A percentile compares a stretch with the other conserved stretches of the same genome.
Conservation (phyloP, 768 basidiomycete genomes). For the Cytidiella melzeri region DNA sequence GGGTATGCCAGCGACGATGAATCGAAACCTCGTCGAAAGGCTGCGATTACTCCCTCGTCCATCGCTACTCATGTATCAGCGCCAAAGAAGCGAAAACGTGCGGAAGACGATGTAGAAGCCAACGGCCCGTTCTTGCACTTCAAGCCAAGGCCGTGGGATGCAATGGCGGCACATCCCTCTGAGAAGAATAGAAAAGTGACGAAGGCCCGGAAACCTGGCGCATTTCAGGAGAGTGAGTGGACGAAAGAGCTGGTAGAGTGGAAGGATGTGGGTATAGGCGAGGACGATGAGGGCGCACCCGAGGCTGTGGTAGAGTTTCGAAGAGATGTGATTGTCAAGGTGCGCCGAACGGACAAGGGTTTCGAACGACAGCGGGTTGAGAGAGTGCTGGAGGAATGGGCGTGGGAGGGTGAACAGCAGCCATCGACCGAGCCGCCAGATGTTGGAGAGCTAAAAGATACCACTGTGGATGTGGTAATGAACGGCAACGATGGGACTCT, state of each 20-base stretch:
- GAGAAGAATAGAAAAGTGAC: slow-evolving; percentile 38
- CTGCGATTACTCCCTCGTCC: slow-evolving; percentile 9
- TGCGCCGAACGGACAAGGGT: slow-evolving; percentile 48
- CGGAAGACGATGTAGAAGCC: slow-evolving; percentile 12
- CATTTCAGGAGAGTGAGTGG: slow-evolving; percentile 37
- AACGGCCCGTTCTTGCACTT: slow-evolving; percentile 54
- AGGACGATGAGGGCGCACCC: slow-evolving; percentile 15
- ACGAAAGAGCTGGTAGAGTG: slow-evolving; percentile 10
- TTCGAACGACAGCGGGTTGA: slow-evolving; percentile 70
- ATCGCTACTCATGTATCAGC: slow-evolving; percentile 18
- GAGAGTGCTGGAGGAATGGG: slow-evolving; percentile 63
- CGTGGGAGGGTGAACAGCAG: slow-evolving; percentile 32
- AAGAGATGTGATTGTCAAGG: slow-evolving; percentile 48
- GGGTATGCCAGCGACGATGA: slow-evolving; percentile 71
- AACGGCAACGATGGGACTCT: too few species aligned
- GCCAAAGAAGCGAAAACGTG: slow-evolving; percentile 25
- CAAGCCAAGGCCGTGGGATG: slow-evolving; percentile 63
- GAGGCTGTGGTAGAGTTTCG: slow-evolving; percentile 38
- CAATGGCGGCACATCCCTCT: slow-evolving; percentile 34
- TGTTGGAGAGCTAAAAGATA: too few species aligned
- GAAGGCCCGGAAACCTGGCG: slow-evolving; percentile 22
- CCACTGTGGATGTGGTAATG: too few species aligned
- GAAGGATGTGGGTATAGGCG: slow-evolving; percentile 25
- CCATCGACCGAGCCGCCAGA: not conserved
- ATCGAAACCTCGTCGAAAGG: slow-evolving; percentile 27